phyloP scores from a whole-genome alignment of 768 basidiomycete genomes.

The Trametes gibbosa region DNA sequence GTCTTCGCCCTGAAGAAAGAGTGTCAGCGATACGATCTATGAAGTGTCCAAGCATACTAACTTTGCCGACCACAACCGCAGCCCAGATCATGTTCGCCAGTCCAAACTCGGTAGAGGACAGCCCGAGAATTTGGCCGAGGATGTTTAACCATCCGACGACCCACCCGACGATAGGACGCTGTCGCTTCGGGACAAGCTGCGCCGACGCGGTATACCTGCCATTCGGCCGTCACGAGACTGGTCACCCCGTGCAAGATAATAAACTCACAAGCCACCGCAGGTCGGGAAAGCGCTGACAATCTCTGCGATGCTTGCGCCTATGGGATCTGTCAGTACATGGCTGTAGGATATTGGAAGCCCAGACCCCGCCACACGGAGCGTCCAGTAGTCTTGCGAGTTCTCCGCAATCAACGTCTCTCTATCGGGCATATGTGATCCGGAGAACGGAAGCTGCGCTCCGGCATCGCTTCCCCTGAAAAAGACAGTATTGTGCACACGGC shows the following conservation, averaged over 20 bases:
- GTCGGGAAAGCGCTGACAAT: conserved; percentile 76
- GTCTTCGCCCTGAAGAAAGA: conserved; percentile 43
- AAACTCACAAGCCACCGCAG: conserved; percentile 63
- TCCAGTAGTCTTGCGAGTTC: neutral
- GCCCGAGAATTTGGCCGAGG: conserved; percentile 80
- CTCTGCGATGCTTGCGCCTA: conserved; percentile 66
- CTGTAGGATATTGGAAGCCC: neutral
- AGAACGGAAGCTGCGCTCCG: neutral
- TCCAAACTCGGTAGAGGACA: conserved; percentile 85
- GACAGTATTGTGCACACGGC: neutral
- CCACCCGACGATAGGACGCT: conserved; percentile 74
- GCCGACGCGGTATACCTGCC: conserved; percentile 79
- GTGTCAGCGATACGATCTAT: neutral
- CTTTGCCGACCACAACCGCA: conserved; percentile 64
- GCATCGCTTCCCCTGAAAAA: no score
- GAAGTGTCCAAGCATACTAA: conserved; percentile 15
- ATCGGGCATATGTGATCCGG: no score
- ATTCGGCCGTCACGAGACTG: neutral
- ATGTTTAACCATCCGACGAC: conserved; percentile 84
- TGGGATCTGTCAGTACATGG: neutral
- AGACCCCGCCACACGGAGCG: neutral
- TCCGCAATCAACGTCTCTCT: neutral
- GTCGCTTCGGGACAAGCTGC: conserved; percentile 60
- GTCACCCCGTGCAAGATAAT: neutral
- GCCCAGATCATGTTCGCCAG: conserved; percentile 76